Base-by-base conservation (phyloP, 768 basidiomycete genomes). In the Amanita polypyramis region DNA sequence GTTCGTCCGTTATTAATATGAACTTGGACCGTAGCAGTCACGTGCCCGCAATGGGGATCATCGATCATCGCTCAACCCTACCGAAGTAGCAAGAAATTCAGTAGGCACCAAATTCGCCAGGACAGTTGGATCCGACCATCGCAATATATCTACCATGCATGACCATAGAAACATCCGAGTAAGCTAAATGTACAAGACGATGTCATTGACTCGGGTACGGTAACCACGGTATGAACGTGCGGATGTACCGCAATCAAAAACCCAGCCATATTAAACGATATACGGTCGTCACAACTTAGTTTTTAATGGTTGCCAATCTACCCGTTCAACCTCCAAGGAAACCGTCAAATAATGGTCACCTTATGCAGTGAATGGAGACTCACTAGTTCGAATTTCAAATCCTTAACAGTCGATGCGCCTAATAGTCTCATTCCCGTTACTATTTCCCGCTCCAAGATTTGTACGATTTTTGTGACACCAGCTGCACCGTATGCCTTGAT, bases 381-480 rank as follows among this genome's bases (percentile, higher is more conserved):
- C 58, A 86, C 87, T 79, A 92, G 75, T 56, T 85, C 81, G 1
- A 89, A 85, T 25, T 66, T 73, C 32, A 95, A 68, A 45, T 90
- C 79, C 3, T 70, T 63, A 1, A 93, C 60, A 34, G 65, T 75
- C 38, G 71, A 69, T 32, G 77, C 88, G 25, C 92, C 92, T 4
- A 90, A 61, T 17, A 88, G 69, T 49, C 79, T 65, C 88, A 95
- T 88, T 3, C 76, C 77, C 8, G 77, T 77, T 19, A 77, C 59
- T 39, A 93, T 90, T 66, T 95, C 92, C 37, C 78, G 77, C 57
- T 83, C 70, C 43, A 95, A 61, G 32, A 93, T 82, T 30, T 71
- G 73, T 23, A 81, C 69, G 37, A 79, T 62, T 60, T 80, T 84
- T 14, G 74, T 65, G 21, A 85, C 85, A 0, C 86, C 86, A 11